Percentiles rank a stretch among this genome's conserved stretches.
Evolutionary conservation across 2,329 filamentous ascomycete genomes (phyloP).

Genomic region (Aspergillus fijiensis): DNA sequence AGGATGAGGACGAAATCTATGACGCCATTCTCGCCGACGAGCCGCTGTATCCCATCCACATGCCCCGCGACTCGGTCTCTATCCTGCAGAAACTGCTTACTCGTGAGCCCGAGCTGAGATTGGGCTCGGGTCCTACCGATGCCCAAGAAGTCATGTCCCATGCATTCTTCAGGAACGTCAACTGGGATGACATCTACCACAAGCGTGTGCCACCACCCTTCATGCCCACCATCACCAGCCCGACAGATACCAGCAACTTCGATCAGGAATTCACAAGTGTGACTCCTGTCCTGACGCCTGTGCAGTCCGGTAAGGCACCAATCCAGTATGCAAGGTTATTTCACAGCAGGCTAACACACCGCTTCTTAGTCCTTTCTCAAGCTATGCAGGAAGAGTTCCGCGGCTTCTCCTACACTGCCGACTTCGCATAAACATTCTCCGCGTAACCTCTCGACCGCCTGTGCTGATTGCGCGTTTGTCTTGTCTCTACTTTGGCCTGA

Average conservation of each 20-base stretch:
- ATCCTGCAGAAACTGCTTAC: slow-evolving; percentile 97
- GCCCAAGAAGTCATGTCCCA: slow-evolving; percentile 99
- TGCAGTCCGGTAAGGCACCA: slow-evolving; percentile 78
- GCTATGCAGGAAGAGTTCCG: slow-evolving; percentile 99
- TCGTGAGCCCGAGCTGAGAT: slow-evolving; percentile 85
- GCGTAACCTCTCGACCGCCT: slow-evolving; percentile 3
- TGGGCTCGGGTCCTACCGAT: slow-evolving; percentile 93
- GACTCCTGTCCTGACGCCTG: slow-evolving; percentile 92
- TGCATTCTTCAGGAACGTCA: slow-evolving; percentile 95
- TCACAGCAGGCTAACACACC: slow-evolving; percentile 12
- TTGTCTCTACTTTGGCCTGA: slow-evolving; percentile 17
- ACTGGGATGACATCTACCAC: slow-evolving; percentile 98
- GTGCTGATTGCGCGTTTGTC: slow-evolving; percentile 15
- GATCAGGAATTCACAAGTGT: slow-evolving; percentile 98
- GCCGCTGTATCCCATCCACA: slow-evolving; percentile 95
- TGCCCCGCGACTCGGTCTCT: slow-evolving; percentile 95
- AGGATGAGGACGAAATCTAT: slow-evolving; percentile 99
- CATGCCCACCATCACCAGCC: slow-evolving; percentile 81
- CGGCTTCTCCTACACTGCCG: slow-evolving; percentile 94
- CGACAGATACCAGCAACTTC: slow-evolving; percentile 99
- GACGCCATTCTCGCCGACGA: slow-evolving; percentile 97
- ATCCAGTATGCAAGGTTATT: background rate
- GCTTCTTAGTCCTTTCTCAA: slow-evolving; percentile 77
- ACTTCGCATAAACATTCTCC: slow-evolving; percentile 65
- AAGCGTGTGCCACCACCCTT: slow-evolving; percentile 90